Percentiles rank a stretch among this genome's conserved stretches.
These are phyloP conservation scores for Bryoerythrophyllum caledonicum DNA, from an alignment of 225 moss, liverwort and hornwort genomes.

Conservation along the genomic window DNA sequence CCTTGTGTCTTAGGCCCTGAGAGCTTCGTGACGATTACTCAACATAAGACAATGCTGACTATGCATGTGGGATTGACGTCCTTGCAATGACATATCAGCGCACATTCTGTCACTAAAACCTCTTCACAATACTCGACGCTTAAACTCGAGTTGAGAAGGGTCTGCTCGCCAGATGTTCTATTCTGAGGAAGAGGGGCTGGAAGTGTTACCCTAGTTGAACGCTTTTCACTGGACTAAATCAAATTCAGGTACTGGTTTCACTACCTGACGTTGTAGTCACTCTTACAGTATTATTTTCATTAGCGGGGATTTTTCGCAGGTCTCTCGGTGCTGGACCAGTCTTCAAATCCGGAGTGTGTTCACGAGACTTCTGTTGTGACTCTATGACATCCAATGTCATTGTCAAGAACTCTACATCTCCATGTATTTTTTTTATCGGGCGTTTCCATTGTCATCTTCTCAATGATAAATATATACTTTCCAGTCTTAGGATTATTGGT, in stretches of 20 bases:
- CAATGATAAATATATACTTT: too few relatives aligned
- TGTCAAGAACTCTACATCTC: too few relatives aligned
- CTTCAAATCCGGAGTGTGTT: too few relatives aligned
- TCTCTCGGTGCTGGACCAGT: too few relatives aligned
- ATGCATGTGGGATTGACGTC: conserved; percentile 9
- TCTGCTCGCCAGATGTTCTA: conserved; percentile 9
- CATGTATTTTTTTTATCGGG: too few relatives aligned
- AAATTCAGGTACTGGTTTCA: neutral
- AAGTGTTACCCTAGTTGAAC: neutral
- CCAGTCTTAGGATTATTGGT: too few relatives aligned
- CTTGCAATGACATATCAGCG: conserved; percentile 9
- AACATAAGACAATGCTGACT: neutral
- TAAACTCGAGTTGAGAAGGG: neutral
- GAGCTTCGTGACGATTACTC: conserved; percentile 27
- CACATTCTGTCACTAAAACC: conserved; percentile 6
- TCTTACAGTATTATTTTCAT: neutral
- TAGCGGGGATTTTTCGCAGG: too few relatives aligned
- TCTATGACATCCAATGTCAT: too few relatives aligned
- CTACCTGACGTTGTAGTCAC: neutral
- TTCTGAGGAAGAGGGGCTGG: conserved; percentile 1
- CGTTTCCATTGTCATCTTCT: too few relatives aligned
- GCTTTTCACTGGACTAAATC: neutral
- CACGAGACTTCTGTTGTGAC: too few relatives aligned
- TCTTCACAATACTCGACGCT: neutral
- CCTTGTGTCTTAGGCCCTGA: conserved; percentile 19